Evolutionary conservation across 2,329 filamentous ascomycete genomes (phyloP).

Genomic region (Clonostachys rosea): DNA sequence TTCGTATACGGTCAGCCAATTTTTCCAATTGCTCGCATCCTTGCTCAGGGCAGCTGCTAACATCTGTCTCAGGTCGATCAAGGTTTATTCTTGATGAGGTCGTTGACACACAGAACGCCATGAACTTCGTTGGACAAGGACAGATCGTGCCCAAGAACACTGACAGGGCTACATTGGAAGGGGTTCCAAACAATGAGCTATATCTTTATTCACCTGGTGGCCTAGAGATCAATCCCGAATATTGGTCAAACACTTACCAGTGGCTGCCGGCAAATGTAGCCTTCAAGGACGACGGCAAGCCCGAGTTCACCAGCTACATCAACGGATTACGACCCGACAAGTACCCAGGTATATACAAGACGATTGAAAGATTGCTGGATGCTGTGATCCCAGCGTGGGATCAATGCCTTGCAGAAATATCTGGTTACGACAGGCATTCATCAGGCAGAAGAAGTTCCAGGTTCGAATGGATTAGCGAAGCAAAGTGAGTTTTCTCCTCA

Average conservation of each 20-base stretch:
- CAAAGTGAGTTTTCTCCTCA: too few species aligned
- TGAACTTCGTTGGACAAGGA: constrained; percentile 18
- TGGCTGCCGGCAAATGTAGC: constrained; percentile 20
- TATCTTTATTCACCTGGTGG: too few species aligned
- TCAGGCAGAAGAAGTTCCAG: too few species aligned
- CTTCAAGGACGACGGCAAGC: constrained; percentile 23
- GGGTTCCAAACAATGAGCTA: too few species aligned
- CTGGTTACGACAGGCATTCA: too few species aligned
- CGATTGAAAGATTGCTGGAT: constrained; percentile 27
- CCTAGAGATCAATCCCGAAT: background rate
- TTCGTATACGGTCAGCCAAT: constrained; percentile 3
- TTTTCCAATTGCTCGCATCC: too few species aligned
- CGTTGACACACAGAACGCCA: constrained; percentile 13
- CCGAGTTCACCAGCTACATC: constrained; percentile 34
- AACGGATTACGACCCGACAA: constrained; percentile 38
- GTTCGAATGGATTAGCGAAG: too few species aligned
- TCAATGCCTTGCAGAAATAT: constrained; percentile 7
- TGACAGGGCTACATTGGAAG: too few species aligned
- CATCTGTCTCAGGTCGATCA: background rate
- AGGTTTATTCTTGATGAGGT: constrained; percentile 6
- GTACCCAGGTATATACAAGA: constrained; percentile 18
- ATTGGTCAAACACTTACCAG: constrained; percentile 20
- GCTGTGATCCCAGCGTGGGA: constrained; percentile 35
- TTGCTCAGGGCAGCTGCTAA: too few species aligned
- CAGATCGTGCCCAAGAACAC: constrained; percentile 2